Conservation (phyloP, 164 flowering plant species). For the Brasenia schreberi region DNA sequence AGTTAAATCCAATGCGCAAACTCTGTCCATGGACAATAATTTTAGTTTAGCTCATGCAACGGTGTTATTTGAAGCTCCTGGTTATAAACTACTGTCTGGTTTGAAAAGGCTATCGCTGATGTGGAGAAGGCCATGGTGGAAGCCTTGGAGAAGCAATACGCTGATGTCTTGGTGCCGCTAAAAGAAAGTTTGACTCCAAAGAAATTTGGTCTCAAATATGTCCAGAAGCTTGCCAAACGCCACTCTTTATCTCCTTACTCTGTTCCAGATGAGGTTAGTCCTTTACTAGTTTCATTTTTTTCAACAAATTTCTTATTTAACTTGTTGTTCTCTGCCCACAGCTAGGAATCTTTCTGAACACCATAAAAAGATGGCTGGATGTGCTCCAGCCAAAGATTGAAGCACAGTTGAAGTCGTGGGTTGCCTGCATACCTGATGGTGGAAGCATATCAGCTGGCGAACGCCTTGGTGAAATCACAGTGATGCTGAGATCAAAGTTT, state of each 20-base stretch:
- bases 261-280: constrained; percentile 69
- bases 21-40: not conserved
- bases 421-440: constrained; percentile 61
- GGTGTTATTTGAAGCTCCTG: not conserved
- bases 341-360: constrained; percentile 81
- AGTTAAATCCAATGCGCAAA: constrained; percentile 6
- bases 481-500: constrained; percentile 86
- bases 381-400: constrained; percentile 74
- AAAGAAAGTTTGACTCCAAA: constrained; percentile 70
- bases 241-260: constrained; percentile 29
- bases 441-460: constrained; percentile 74
- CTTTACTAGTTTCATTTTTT: not conserved
- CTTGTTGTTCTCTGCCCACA: constrained; percentile 20
- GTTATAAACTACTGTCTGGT: not conserved
- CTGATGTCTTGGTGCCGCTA: constrained; percentile 77
- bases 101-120: constrained; percentile 71
- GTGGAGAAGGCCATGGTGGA: constrained; percentile 85
- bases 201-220: constrained; percentile 77
- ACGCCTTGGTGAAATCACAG: constrained; percentile 80
- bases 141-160: constrained; percentile 80
- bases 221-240: constrained; percentile 79
- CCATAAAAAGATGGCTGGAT: constrained; percentile 90
- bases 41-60: not conserved
- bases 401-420: constrained; percentile 65
- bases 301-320: not conserved